Base-by-base conservation (phyloP, 768 basidiomycete species). In the Suillus luteus region DNA sequence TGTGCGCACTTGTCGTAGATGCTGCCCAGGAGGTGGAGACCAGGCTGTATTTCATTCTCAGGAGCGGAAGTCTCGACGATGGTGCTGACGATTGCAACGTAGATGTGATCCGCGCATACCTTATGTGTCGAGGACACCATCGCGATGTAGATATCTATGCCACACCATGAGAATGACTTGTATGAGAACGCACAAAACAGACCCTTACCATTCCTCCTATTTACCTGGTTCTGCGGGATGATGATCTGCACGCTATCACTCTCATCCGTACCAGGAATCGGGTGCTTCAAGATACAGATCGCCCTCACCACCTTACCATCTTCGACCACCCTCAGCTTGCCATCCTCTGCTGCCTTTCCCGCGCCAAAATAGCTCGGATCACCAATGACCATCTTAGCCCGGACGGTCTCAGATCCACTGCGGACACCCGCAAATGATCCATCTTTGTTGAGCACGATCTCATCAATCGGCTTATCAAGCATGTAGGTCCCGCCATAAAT, bases 401-500 rank as follows among this genome's bases (percentile, higher is more conserved):
- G 97, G 71, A 95, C 97, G 22, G 89, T 95, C 80, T 99, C 97
- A 15, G 84, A 82, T 22, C 86, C 95, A 69, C 90, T 91, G 43
- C 89, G 90, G 52, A 99, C 97, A 55, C 97, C 97, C 61, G 93
- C 84, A 69, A 99, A 99, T 74, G 90, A 92, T 70, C 97, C 97
- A 64, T 88, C 84, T 14, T 80, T 75, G 75, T 91, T 92, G 51
- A 90, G 93, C 61, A 97, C 90, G 69, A 99, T 95, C 73, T 91
- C 86, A 65, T 96, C 89, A 71, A 97, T 91, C 54, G 82, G 82
- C 80, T 99, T 99, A 82, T 98, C 95, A 63, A 99, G 90, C 97
- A 99, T 99, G 82, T 99, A 99, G 14, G 97, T 99, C 48, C 97
- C 97, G 46, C 97, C 97, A 73, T 99, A 98, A 75, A 99, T 98